phyloP scores from a whole-genome alignment of 306 rosid species.

The Rosa lucieae region DNA sequence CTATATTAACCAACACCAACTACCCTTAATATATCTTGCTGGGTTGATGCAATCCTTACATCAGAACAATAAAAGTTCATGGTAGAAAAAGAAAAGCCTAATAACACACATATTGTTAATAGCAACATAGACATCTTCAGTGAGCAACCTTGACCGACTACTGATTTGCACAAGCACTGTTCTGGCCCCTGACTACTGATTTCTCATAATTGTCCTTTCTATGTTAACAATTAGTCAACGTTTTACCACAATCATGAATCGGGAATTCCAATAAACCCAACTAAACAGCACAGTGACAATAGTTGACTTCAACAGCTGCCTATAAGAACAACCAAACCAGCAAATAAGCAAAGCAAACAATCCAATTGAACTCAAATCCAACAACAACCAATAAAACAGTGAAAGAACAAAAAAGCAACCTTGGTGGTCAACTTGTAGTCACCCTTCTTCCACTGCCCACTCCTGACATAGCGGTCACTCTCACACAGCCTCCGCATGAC shows the following conservation, averaged over 20 bases:
- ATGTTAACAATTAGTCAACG: neutral
- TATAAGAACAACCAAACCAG: neutral
- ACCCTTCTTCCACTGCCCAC: constrained; percentile 68
- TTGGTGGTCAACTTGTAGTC: constrained; percentile 63
- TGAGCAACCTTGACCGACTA: neutral
- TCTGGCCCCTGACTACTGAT: neutral
- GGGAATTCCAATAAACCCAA: neutral
- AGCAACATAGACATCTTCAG: neutral
- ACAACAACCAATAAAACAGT: neutral
- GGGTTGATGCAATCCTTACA: neutral
- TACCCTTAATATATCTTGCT: neutral
- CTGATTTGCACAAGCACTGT: neutral
- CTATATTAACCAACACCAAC: neutral
- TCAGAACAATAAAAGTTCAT: neutral
- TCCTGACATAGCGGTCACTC: constrained; percentile 63
- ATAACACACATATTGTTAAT: neutral
- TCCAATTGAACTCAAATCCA: neutral
- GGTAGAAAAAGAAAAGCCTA: neutral
- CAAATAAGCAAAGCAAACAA: neutral
- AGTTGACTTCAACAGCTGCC: neutral
- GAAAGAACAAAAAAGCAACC: constrained; percentile 31
- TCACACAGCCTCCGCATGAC: constrained; percentile 57
- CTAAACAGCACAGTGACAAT: neutral
- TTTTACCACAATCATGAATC: neutral
- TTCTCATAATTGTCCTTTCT: neutral